Evolutionary conservation across 2,329 filamentous ascomycete species (phyloP), one percentile per base, ranked within the genome.

Genomic region (Plenodomus biglobosus): DNA sequence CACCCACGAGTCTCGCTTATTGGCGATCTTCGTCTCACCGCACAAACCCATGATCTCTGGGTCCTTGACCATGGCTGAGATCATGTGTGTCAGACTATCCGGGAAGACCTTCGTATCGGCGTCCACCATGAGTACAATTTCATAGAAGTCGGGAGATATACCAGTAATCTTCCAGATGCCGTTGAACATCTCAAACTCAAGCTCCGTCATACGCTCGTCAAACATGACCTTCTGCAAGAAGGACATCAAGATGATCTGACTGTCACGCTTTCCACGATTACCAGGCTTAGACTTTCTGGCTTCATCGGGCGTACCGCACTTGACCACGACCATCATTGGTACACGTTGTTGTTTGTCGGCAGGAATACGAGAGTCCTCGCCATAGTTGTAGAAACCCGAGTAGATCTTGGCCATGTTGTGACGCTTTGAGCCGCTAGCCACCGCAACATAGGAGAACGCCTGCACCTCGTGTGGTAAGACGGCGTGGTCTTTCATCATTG

Each of bases 211-310:
- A 53, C 94, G 88, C 76, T 99, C 95, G 71, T 99, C 94, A 65
- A 99, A 99, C 94, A 99, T 99, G 68, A 99, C 94, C 78, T 99
- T 99, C 71, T 99, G 94, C 61, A 99, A 78, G 81, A 99, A 99
- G 4, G 92, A 96, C 94, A 99, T 99, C 59, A 99, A 81, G 62
- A 99, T 94, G 67, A 99, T 96, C 73, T 99, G 94, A 78, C 90
- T 96, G 80, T 99, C 94, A 70, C 94, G 90, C 80, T 99, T 99
- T 74, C 94, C 95, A 75, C 94, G 85, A 75, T 99, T 99, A 63
- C 94, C 94, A 11, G 95, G 90, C 75, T 99, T 99, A 48, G 87
- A 81, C 62, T 87, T 87, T 35, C 74, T 79, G 24, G 84, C 81
- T 75, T 99, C 94, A 46, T 90, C 90, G 1, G 90, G 90, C 13